Percentiles rank a stretch among this genome's conserved stretches.
Evolutionary conservation across 495 filamentous ascomycete genomes (phyloP).

Genomic region (Penicillium waksmanii): DNA sequence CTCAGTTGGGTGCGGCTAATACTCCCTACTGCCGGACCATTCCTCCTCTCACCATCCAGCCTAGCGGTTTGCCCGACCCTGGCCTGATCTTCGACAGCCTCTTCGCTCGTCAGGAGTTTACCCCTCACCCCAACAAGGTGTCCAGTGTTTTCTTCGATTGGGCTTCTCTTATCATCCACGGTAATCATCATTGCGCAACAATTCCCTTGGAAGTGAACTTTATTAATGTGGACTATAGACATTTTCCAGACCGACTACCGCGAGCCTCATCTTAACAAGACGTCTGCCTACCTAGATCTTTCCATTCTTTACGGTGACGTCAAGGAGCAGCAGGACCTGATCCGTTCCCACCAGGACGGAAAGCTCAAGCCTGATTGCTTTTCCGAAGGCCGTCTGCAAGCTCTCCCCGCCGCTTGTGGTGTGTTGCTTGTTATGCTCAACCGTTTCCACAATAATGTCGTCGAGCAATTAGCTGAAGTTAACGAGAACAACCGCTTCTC

Average conservation of each 20-base stretch:
- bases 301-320: slow-evolving; percentile 62
- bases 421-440: slow-evolving; percentile 62
- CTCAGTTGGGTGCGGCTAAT: slow-evolving; percentile 59
- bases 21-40: slow-evolving; percentile 60
- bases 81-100: slow-evolving; percentile 58
- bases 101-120: slow-evolving; percentile 56
- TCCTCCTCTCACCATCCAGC: slow-evolving; percentile 53
- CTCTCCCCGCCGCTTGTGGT: slow-evolving; percentile 59
- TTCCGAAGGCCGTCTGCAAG: slow-evolving; percentile 57
- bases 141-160: slow-evolving; percentile 63
- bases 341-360: slow-evolving; percentile 60
- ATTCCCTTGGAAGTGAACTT: background rate
- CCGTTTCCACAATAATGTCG: slow-evolving; percentile 80
- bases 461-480: slow-evolving; percentile 66
- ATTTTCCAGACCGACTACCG: slow-evolving; percentile 62
- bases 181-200: slow-evolving; percentile 23
- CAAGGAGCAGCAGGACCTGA: slow-evolving; percentile 58
- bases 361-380: slow-evolving; percentile 63
- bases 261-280: slow-evolving; percentile 57
- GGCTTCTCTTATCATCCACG: slow-evolving; percentile 61
- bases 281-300: slow-evolving; percentile 62
- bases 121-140: slow-evolving; percentile 59
- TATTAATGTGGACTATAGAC: slow-evolving; percentile 36
- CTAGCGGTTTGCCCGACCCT: slow-evolving; percentile 56
- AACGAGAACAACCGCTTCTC: slow-evolving; percentile 75